Evolutionary conservation across 2,329 filamentous ascomycete genomes (phyloP), one percentile per base, ranked within the genome.

Genomic region (Ceratocystis eucalypticola): DNA sequence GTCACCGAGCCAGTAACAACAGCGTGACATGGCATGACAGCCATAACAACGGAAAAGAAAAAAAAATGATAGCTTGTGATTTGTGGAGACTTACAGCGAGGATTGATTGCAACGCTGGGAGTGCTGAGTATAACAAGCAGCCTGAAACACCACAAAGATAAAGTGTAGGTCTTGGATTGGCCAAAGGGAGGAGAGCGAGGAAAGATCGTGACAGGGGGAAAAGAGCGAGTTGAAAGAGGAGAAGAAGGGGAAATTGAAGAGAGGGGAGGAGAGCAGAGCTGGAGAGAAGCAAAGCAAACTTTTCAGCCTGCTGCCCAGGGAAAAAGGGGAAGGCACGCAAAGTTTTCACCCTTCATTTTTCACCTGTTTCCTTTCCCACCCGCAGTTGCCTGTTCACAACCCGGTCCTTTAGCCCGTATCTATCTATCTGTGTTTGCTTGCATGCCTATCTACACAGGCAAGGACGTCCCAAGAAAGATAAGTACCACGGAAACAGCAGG

Each of bases 21-120:
- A 57, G 53, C 53, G 53, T 57, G 53, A 57, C 53, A 57, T 50
- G 48, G 48, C 48, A 50, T 50, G 48, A 50, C 48, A 50, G 15
- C 48, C 48, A 25, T 50, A 50, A 50, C 46, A 28, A 30, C 15
- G 53, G 53, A 33, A 33, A 30, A 57, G 20, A 57, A 33, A 57
- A 33, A 57, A 57, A 33, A 57, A 30, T 28, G 53, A 28, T 30
- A 30, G 25, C 37, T 50, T 50, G 48, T 25, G 48, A 50, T 50
- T 57, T 33, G 53, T 57, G 53, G 53, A 57, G 53, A 57, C 28
- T 57, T 57, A 57, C 53, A 57, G 22, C 37, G 20, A 57, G 22
- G n/a, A 25, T 20, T 8, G 4, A 57, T 30, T 12, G 53, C 22
- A 28, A 33, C 22, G 22, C n/a, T 57, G 28, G 53, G 7, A 28